Evolutionary conservation across 116 monocot genomes (phyloP), one percentile per base, ranked within the genome.

Genomic region (Iris pallida): DNA sequence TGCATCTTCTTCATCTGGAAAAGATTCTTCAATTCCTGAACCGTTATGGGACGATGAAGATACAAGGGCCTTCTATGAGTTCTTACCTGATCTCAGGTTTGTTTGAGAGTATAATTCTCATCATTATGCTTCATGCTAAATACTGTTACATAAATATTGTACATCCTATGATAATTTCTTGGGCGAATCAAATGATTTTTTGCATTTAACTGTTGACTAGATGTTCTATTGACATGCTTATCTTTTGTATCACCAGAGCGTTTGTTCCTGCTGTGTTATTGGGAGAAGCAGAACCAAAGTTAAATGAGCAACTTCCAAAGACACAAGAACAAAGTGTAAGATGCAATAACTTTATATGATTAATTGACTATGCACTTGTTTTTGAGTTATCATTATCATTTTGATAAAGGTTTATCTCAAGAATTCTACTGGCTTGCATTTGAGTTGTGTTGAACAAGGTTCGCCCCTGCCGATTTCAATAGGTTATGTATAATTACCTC

Each of bases 31-130:
- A 51, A 71, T 61, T 13, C 73, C 81, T 74, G 97, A 97, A 80
- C 92, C 92, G 55, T 69, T 97, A 47, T 97, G 97, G 97, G 97
- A 97, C 68, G 97, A 97, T 80, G 97, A 97, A 62, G 97, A 97
- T 73, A 96, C 96, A 9, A 83, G 73, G 54, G 64, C 92, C 20
- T 97, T 97, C 80, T 97, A 97, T 70, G 97, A 97, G 85, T 89
- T 85, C 53, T 81, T 97, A 61, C 90, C 97, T 72, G 97, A 97
- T 83, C 81, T 97, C 44, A 97, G 97, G 97, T 90, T 72, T 75
- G 63, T 75, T 67, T 45, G 18, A 10, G 18, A 19, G 8, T 70
- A 18, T 55, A 12, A 15, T 64, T 71, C 16, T 49, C 30, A 52
- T 65, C 65, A 59, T 65, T 6, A 59, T 59, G 19, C 9, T 20